A percentile compares a stretch with the other conserved stretches of the same genome.
Evolutionary conservation across 495 filamentous ascomycete species (phyloP).

Genomic region (Trichoderma reesei): DNA sequence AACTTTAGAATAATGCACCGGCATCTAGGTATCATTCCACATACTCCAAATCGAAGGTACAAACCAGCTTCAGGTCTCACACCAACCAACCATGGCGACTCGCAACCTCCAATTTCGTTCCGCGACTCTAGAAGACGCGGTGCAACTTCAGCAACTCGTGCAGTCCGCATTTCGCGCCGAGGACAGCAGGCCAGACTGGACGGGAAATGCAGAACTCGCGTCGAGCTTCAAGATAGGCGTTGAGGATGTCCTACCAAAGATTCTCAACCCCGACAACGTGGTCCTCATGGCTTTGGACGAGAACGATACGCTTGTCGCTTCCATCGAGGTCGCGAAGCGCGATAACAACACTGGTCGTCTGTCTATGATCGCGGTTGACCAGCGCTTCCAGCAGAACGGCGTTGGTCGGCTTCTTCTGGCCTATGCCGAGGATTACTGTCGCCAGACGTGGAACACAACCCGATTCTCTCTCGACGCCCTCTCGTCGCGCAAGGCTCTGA

Average conservation of each 20-base stretch:
- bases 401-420: slow-evolving; percentile 25
- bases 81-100: neutral
- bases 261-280: slow-evolving; percentile 23
- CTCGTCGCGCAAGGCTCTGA: slow-evolving; percentile 26
- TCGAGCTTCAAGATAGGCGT: slow-evolving; percentile 11
- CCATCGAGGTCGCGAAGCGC: slow-evolving; percentile 19
- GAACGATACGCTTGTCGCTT: slow-evolving; percentile 18
- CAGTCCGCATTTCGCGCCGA: slow-evolving; percentile 10
- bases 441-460: slow-evolving; percentile 19
- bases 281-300: slow-evolving; percentile 22
- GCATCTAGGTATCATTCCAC: too few relatives aligned
- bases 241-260: slow-evolving; percentile 21
- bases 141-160: slow-evolving; percentile 5
- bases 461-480: slow-evolving; percentile 23
- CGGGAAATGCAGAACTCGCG: slow-evolving; percentile 9
- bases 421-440: slow-evolving; percentile 28
- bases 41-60: too few relatives aligned
- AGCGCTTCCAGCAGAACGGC: slow-evolving; percentile 20
- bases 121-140: slow-evolving; percentile 10
- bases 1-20: neutral
- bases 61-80: too few relatives aligned
- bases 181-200: slow-evolving; percentile 8
- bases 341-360: slow-evolving; percentile 19
- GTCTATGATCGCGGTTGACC: slow-evolving; percentile 26
- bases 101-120: slow-evolving; percentile 8